These are phyloP conservation scores for Psilocybe cyanescens DNA, from an alignment of 768 basidiomycete species.

Conservation along the genomic window DNA sequence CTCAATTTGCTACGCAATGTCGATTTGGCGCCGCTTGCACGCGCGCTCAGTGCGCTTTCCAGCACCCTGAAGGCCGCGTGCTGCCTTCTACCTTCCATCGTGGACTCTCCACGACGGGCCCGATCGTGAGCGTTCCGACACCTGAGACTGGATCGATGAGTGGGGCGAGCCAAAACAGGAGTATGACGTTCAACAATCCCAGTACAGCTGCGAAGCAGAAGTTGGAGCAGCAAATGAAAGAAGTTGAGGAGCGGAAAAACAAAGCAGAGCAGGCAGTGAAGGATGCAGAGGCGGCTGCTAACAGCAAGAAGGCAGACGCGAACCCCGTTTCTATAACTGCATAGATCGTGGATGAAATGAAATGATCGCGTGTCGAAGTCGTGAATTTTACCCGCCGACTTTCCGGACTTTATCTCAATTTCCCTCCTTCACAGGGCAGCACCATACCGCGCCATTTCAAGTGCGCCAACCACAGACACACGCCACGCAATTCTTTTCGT, in stretches of 20 bases:
- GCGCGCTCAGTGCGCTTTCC: slow-evolving; percentile 83
- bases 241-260: slow-evolving; percentile 67
- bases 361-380: neutral
- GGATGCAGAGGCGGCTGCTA: slow-evolving; percentile 59
- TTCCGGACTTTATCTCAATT: slow-evolving; percentile 2
- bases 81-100: slow-evolving; percentile 83
- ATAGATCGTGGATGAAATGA: slow-evolving; percentile 17
- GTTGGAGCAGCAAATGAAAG: slow-evolving; percentile 52
- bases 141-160: slow-evolving; percentile 73
- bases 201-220: slow-evolving; percentile 48
- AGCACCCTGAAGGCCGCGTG: slow-evolving; percentile 88
- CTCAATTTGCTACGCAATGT: slow-evolving; percentile 60
- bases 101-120: slow-evolving; percentile 63
- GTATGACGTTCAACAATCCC: slow-evolving; percentile 69
- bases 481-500: neutral
- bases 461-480: neutral
- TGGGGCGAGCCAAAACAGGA: slow-evolving; percentile 66
- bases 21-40: slow-evolving; percentile 88
- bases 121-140: slow-evolving; percentile 61
- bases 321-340: slow-evolving; percentile 53
- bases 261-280: slow-evolving; percentile 68
- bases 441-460: neutral
- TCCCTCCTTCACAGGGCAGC: neutral
- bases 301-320: slow-evolving; percentile 62
- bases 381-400: neutral